phyloP scores from a whole-genome alignment of 225 moss, liverwort and hornwort species.

The Climacium dendroides region DNA sequence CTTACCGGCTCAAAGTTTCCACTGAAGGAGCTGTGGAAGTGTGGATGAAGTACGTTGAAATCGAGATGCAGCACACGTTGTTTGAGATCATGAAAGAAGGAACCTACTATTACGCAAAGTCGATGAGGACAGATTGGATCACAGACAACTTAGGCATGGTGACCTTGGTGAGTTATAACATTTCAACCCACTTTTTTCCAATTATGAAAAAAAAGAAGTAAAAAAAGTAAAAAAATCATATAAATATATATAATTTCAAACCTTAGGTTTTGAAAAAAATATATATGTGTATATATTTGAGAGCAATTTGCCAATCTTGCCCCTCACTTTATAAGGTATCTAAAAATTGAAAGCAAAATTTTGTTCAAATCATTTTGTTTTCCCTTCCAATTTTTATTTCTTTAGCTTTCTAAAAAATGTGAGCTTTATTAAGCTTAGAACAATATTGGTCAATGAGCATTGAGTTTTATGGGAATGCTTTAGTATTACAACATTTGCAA shows the following conservation, averaged over 20 bases:
- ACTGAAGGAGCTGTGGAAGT: slow-evolving; percentile 54
- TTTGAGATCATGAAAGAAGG: slow-evolving; percentile 87
- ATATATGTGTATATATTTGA: background rate
- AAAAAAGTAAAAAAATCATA: too few relatives aligned
- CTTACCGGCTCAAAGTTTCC: slow-evolving; percentile 37
- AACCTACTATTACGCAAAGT: slow-evolving; percentile 68
- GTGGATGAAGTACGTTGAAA: slow-evolving; percentile 80
- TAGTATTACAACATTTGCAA: background rate
- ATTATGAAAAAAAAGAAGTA: too few relatives aligned
- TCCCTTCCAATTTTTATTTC: background rate
- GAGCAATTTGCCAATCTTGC: background rate
- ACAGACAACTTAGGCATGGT: slow-evolving; percentile 69
- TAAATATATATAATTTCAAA: too few relatives aligned
- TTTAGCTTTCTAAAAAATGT: too few relatives aligned
- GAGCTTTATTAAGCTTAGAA: background rate
- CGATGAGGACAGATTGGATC: slow-evolving; percentile 53
- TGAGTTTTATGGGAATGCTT: background rate
- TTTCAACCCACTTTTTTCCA: too few relatives aligned
- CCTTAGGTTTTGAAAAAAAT: background rate
- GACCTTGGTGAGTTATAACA: slow-evolving; percentile 66
- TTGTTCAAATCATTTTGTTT: background rate
- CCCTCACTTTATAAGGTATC: background rate
- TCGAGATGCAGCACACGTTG: slow-evolving; percentile 52
- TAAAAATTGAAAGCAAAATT: background rate
- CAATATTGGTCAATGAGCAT: background rate